A percentile compares a stretch with the other conserved stretches of the same genome.
phyloP scores from a whole-genome alignment of 2,329 filamentous ascomycete genomes.

The Tympanopsis confertula region DNA sequence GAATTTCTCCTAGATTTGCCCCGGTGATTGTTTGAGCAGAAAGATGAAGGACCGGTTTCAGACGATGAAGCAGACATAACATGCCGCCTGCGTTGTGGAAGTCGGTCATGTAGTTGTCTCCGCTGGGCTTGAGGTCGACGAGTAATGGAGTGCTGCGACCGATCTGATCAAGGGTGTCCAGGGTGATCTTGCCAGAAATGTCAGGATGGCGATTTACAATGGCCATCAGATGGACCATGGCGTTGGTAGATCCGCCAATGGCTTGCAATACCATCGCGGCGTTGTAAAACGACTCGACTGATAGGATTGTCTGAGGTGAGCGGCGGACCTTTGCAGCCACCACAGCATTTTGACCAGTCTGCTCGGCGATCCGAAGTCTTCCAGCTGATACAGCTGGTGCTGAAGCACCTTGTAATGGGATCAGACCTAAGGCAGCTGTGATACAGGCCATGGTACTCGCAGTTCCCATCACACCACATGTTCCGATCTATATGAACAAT shows the following conservation, averaged over 20 bases:
- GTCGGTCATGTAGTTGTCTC: conserved; percentile 41
- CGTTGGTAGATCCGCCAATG: conserved; percentile 29
- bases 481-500: conserved; percentile 19
- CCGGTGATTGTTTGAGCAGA: conserved; percentile 31
- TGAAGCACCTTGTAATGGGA: conserved; percentile 36
- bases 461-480: conserved; percentile 46
- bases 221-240: conserved; percentile 27
- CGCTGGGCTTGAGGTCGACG: conserved; percentile 38
- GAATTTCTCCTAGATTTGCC: conserved; percentile 29
- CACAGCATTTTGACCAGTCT: conserved; percentile 36
- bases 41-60: conserved; percentile 30
- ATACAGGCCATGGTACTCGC: conserved; percentile 45
- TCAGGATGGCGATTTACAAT: conserved; percentile 35
- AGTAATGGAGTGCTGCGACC: conserved; percentile 31
- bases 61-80: conserved; percentile 29
- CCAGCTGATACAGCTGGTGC: conserved; percentile 39
- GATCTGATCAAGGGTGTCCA: conserved; percentile 33
- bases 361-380: conserved; percentile 36
- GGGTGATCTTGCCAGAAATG: conserved; percentile 27
- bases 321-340: conserved; percentile 21
- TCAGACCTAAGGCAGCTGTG: conserved; percentile 36
- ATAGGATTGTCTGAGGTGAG: conserved; percentile 29
- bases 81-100: conserved; percentile 40
- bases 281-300: conserved; percentile 33
- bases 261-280: conserved; percentile 29